Base-by-base conservation (phyloP, 2,329 filamentous ascomycete species). In the Cladophialophora carrionii region DNA sequence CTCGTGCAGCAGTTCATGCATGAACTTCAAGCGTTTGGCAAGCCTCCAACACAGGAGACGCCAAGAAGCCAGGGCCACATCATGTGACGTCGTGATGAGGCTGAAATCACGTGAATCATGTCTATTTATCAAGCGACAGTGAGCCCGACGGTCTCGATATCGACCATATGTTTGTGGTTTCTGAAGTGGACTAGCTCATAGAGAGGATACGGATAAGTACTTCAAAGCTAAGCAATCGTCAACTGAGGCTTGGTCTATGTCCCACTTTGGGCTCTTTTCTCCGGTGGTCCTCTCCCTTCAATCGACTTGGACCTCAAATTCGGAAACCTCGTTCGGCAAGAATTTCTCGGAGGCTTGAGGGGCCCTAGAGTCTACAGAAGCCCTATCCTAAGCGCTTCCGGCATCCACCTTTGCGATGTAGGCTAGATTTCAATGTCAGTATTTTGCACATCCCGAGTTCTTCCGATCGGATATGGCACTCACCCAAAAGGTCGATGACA, bases 381-480 rank as follows among this genome's bases (percentile, higher is more conserved):
- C 10, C 12, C 31, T 43, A 49, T 4, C 61, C 57, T 69, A 69
- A 20, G 66, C 65, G 26, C 67, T 67, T 78, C 79, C 77, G 12
- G 57, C 57, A 75, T 93, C 90, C 71, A 89, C 88, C 85, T 91
- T 90, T 81, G 90, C 84, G 76, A 93, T 86, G 85, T 92, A 90
- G 82, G 85, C 84, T 79, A 87, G 43, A 61, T 41, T 46, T 32
- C 46, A 20, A 34, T 29, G 71, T 77, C 68, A 79, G 76, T 70
- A 54, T 57, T 48, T 56, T 57, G 34, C 41, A 34, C 24, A 20
- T 57, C 32, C 65, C 63, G 57, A 65, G 37, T 60, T 56, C 34
- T 64, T 57, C 57, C 65, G 60, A 63, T 41, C 22, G 37, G 46
- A 61, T 48, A 20, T 59, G n/a, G 59, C 49, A 74, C 77, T 76